These are phyloP conservation scores for Podosphaera leucotricha DNA, from an alignment of 2,329 filamentous ascomycete genomes.

Conservation along the genomic window DNA sequence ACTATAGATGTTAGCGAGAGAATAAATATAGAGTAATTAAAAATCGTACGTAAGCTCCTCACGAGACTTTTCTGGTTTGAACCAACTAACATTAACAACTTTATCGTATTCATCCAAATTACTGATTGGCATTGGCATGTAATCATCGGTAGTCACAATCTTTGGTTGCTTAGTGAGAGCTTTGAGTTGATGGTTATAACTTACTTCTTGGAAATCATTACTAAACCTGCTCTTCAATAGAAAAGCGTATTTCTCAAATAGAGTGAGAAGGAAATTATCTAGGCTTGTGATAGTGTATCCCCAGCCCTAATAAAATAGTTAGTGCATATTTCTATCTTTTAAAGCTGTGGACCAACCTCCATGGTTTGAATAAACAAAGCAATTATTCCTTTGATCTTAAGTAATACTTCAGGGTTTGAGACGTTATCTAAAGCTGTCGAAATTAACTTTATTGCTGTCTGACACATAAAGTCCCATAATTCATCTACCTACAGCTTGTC, in stretches of 20 bases:
- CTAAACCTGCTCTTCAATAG: conserved; percentile 78
- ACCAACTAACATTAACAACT: conserved; percentile 91
- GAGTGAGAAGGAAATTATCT: conserved; percentile 60
- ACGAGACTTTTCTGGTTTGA: conserved; percentile 54
- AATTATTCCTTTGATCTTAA: conserved; percentile 89
- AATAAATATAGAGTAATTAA: conserved; percentile 5
- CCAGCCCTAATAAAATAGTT: conserved; percentile 39
- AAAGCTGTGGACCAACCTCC: conserved; percentile 36
- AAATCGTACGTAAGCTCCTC: conserved; percentile 46
- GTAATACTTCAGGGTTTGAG: conserved; percentile 65
- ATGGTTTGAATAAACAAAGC: conserved; percentile 95
- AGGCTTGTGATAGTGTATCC: conserved; percentile 63
- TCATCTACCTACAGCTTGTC: conserved; percentile 54
- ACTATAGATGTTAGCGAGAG: conserved; percentile 19
- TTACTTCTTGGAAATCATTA: conserved; percentile 79
- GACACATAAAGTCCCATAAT: conserved; percentile 95
- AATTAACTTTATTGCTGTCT: conserved; percentile 61
- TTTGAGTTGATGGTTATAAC: conserved; percentile 1
- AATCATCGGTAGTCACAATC: conserved; percentile 79
- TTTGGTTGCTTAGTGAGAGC: conserved; percentile 12
- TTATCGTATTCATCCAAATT: conserved; percentile 82
- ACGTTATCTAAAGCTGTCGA: conserved; percentile 55
- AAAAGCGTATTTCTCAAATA: conserved; percentile 88
- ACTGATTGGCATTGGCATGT: conserved; percentile 98
- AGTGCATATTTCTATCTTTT: neutral